A percentile compares a stretch with the other conserved stretches of the same genome.
Evolutionary conservation across 805 yeast genomes (phyloP).

Genomic region (Blastobotrys muscicola): DNA sequence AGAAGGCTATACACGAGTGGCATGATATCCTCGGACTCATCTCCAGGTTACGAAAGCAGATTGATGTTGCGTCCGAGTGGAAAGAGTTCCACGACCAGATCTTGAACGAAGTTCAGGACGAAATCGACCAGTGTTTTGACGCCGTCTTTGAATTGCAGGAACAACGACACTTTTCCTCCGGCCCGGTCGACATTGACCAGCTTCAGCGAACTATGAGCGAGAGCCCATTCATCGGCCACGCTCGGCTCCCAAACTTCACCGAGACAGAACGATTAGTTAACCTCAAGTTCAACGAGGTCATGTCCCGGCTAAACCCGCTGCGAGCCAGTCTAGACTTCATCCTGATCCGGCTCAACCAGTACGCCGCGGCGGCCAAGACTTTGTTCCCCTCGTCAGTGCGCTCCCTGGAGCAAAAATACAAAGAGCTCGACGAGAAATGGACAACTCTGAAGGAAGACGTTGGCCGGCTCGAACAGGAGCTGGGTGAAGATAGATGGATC

Average conservation of each 20-base stretch:
- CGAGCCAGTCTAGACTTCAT: constrained; percentile 16
- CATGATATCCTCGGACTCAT: constrained; percentile 12
- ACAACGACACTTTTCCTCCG: constrained; percentile 5
- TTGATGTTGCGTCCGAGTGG: constrained; percentile 22
- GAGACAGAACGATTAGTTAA: constrained; percentile 12
- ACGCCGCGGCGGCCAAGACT: constrained; percentile 9
- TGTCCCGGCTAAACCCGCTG: constrained; percentile 14
- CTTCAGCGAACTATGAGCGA: constrained; percentile 9
- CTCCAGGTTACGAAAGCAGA: constrained; percentile 11
- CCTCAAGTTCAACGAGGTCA: constrained; percentile 11
- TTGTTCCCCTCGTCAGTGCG: constrained; percentile 16
- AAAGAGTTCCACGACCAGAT: constrained; percentile 19
- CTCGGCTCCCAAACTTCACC: constrained; percentile 13
- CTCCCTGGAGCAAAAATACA: constrained; percentile 10
- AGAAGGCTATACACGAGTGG: constrained; percentile 15
- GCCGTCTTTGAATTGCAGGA: constrained; percentile 18
- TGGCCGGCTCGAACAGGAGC: constrained; percentile 12
- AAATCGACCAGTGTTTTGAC: constrained; percentile 14
- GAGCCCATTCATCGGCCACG: constrained; percentile 11
- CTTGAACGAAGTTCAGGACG: constrained; percentile 18
- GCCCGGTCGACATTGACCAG: constrained; percentile 8
- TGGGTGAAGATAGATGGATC: constrained; percentile 17
- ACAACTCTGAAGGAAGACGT: constrained; percentile 7
- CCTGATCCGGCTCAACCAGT: constrained; percentile 17
- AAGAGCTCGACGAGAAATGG: constrained; percentile 11